Base-by-base conservation (phyloP, 495 filamentous ascomycete species). In the Lasiosphaeria miniovina region DNA sequence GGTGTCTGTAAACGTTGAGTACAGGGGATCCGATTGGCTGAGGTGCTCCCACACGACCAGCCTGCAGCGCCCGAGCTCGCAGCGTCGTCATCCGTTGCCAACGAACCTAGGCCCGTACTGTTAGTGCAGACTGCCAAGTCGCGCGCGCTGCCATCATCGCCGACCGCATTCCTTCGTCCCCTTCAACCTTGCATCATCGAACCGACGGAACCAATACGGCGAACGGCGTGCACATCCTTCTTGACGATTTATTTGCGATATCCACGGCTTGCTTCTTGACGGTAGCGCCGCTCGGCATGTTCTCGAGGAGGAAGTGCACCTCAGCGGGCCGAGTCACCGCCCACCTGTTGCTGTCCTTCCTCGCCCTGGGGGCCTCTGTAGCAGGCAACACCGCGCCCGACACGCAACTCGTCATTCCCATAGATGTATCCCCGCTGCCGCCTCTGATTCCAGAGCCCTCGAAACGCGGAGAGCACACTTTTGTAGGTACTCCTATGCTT, bases 241-340 rank as follows among this genome's bases (percentile, higher is more conserved):
- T 51, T 12, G 31, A 41, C 32, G 55, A 34, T 35, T 54, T 8
- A 35, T n/a, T 43, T 2, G 0, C 40, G 36, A 17, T 55, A 38
- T 55, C 45, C 40, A 17, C n/a, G 33, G 48, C 15, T 4, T 49
- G 54, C 4, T 15, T 53, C 31, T 36, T 17, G 33, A 17, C 9
- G 38, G 32, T 31, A 31, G 45, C 14, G n/a, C 49, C 40, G 46
- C 49, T 36, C 31, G 48, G 46, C 65, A 80, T 80, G 78, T 71
- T 68, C 55, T 63, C 66, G 55, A 74, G 67, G 59, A 71, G 73
- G 68, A 75, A 68, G 11, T 82, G 78, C 68, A 64, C 62, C 54
- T 82, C 79, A 64, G 75, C 82, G 32, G 81, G 81, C 70, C 77
- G 80, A 73, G 80, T 88, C 54, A 86, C 85, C 14, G 80, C 82